These are phyloP conservation scores for Adansonia madagascariensis DNA, from an alignment of 441 rosid genomes.

Conservation along the genomic window DNA sequence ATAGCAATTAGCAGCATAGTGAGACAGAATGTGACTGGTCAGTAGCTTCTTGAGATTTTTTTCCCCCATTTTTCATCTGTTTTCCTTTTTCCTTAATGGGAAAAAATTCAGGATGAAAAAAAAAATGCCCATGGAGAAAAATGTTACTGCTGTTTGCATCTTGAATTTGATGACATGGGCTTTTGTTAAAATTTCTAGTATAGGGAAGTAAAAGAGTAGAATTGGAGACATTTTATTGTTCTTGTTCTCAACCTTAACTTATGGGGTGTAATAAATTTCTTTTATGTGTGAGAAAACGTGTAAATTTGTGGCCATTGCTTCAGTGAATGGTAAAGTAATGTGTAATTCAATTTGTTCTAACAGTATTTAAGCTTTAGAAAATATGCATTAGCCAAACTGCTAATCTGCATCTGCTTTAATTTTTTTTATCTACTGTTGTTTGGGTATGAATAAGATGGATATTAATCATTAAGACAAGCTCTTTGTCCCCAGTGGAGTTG, in stretches of 20 bases:
- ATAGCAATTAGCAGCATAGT: conserved; percentile 17
- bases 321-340: background rate
- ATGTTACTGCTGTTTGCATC: background rate
- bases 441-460: conserved; percentile 98
- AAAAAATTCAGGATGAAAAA: background rate
- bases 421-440: background rate
- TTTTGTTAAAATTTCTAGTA: background rate
- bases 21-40: conserved; percentile 9
- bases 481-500: conserved; percentile 87
- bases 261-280: conserved; percentile 10
- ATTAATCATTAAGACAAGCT: conserved; percentile 89
- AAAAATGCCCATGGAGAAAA: background rate
- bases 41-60: conserved; percentile 10
- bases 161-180: background rate
- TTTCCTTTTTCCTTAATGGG: background rate
- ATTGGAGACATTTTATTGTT: background rate
- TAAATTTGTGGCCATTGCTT: background rate
- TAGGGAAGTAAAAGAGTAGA: background rate
- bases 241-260: conserved; percentile 9
- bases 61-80: background rate
- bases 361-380: background rate
- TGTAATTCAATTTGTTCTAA: background rate
- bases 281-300: conserved; percentile 4
- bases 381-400: background rate
- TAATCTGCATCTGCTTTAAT: background rate